phyloP scores from a whole-genome alignment of 148 eudicot species.

The Arbutus unedo region DNA sequence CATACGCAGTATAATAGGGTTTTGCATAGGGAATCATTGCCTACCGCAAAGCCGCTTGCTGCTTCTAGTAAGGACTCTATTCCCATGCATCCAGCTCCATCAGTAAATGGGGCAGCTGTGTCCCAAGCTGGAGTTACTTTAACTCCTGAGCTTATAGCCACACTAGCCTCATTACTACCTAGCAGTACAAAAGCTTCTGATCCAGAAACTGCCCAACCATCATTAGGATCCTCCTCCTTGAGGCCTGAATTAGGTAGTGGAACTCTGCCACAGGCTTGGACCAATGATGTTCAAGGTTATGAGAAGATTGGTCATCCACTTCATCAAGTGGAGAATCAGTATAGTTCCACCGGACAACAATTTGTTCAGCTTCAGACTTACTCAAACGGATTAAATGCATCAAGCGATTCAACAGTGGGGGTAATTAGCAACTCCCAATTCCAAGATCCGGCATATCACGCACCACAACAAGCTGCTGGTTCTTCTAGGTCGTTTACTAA shows the following conservation, averaged over 20 bases:
- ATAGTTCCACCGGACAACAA: constrained; percentile 34
- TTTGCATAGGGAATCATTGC: constrained; percentile 27
- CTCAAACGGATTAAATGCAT: constrained; percentile 27
- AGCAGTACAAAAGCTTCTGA: constrained; percentile 41
- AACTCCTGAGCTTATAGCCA: constrained; percentile 87
- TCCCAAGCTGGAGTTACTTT: constrained; percentile 53
- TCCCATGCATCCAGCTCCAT: constrained; percentile 28
- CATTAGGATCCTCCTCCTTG: constrained; percentile 28
- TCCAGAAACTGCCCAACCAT: constrained; percentile 35
- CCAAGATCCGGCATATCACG: constrained; percentile 43
- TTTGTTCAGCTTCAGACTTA: constrained; percentile 33
- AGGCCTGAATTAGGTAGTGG: constrained; percentile 23
- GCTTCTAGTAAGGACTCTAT: constrained; percentile 24
- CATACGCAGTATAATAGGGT: constrained; percentile 40
- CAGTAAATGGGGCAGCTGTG: constrained; percentile 34
- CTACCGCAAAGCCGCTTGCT: constrained; percentile 32
- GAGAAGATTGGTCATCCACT: constrained; percentile 41
- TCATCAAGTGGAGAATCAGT: constrained; percentile 46
- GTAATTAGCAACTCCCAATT: constrained; percentile 34
- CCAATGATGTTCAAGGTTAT: constrained; percentile 36
- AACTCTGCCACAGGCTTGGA: constrained; percentile 46
- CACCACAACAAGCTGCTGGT: constrained; percentile 39
- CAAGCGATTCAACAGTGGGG: constrained; percentile 26
- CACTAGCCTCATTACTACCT: constrained; percentile 66
- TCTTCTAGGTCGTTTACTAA: constrained; percentile 35